Evolutionary conservation across 106 monocot species (phyloP), one percentile per base, ranked within the genome.

Genomic region (Dactylorhiza incarnata): DNA sequence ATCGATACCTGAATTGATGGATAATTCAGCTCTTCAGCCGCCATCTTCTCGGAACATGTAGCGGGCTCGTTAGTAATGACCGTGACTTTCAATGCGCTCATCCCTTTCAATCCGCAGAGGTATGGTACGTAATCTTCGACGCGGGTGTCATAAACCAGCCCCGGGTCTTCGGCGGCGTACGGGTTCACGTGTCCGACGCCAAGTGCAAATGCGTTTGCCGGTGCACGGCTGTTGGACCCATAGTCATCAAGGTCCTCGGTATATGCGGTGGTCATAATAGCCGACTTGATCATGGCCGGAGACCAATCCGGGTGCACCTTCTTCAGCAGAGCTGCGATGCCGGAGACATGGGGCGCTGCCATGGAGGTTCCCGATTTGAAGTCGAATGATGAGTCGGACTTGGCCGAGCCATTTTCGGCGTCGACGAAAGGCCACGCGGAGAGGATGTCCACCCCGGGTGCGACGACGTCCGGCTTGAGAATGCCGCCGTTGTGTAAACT

Each of bases 1-100:
- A 82, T 12, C 2, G 56, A 17, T 10, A 89, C 78, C 54, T 76
- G 63, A 37, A 89, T 76, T 3, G 89, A 79, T 0, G 89, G 84
- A 49, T 82, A 84, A 75, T 90, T 90, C 25, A 89, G 54, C 16
- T 86, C 76, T 17, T 62, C 68, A 5, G 62, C 76, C 7, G 5
- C 45, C 68, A 44, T 44, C 68, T 68, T 45, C 65, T 65, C 29
- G 0, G 16, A 6, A 7, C 68, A 68, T 3, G 45, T n/a, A 0
- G 45, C 68, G 9, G 9, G 2, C 45, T 44, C 2, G 4, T 68
- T 68, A 37, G 45, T 44, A 45, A 68, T 68, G 0, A 15, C 14
- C 6, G 44, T 45, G 16, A 68, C 17, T n/a, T n/a, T n/a, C 68
- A 44, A 44, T 0, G 0, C 5, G 2, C 44, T 68, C 0, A 0